Conservation (phyloP, 805 yeast genomes). For the Kodamaea laetipori region DNA sequence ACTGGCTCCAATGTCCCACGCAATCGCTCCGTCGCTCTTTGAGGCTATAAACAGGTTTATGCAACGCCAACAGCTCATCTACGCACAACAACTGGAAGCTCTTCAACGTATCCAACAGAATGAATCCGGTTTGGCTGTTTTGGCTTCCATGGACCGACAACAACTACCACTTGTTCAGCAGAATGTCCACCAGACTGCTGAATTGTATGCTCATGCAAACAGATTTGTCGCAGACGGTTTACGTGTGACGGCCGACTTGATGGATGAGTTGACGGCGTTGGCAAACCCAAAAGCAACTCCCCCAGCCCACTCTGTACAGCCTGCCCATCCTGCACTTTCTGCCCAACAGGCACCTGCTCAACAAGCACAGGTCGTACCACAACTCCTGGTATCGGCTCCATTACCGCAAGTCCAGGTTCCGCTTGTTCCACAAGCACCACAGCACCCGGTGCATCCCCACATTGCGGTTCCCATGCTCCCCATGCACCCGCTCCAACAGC, state of each 20-base stretch:
- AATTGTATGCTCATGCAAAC: conserved; percentile 14
- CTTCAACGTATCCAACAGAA: conserved; percentile 21
- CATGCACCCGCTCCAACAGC: conserved; percentile 1
- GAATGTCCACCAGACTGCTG: conserved; percentile 17
- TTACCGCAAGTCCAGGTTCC: too few relatives aligned
- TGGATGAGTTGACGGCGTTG: conserved; percentile 16
- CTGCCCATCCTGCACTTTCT: too few relatives aligned
- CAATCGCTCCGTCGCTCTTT: background rate
- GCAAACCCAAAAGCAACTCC: background rate
- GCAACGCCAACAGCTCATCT: conserved; percentile 20
- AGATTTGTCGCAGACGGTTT: conserved; percentile 19
- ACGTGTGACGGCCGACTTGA: conserved; percentile 20
- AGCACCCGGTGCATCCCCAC: background rate
- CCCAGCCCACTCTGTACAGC: background rate
- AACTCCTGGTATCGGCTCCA: too few relatives aligned
- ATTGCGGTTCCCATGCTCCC: background rate
- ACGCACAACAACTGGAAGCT: conserved; percentile 19
- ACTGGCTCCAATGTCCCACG: background rate
- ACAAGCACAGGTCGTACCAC: too few relatives aligned
- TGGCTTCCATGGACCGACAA: conserved; percentile 17
- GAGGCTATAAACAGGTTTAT: conserved; percentile 17
- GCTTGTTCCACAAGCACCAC: conserved; percentile 1
- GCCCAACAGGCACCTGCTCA: background rate
- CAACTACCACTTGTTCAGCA: conserved; percentile 19
- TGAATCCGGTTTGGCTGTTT: conserved; percentile 15